These are phyloP conservation scores for Wickerhamiella parazyma DNA, from an alignment of 805 yeast species.

Conservation along the genomic window DNA sequence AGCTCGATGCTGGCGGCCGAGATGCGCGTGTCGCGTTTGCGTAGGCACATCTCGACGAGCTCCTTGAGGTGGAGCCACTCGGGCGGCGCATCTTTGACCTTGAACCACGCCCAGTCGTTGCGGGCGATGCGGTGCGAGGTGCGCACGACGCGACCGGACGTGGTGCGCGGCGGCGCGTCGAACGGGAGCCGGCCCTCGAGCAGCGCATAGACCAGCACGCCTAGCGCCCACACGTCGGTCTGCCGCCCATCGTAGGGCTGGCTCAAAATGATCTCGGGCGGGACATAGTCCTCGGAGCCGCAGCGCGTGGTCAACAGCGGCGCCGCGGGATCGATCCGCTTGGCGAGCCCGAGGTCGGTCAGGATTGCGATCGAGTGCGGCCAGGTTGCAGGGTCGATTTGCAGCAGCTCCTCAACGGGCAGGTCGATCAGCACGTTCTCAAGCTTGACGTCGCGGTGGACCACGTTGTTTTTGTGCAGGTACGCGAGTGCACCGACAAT, in stretches of 20 bases:
- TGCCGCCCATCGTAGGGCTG: conserved; percentile 80
- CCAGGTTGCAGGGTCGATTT: conserved; percentile 14
- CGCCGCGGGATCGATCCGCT: conserved; percentile 43
- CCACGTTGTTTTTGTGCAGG: conserved; percentile 52
- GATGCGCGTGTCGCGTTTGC: conserved; percentile 35
- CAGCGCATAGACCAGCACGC: conserved; percentile 75
- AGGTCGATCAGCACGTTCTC: conserved; percentile 55
- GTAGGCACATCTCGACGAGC: conserved; percentile 38
- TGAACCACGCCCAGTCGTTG: conserved; percentile 81
- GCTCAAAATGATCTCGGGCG: conserved; percentile 89
- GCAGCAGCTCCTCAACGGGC: conserved; percentile 26
- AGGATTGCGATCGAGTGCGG: conserved; percentile 38
- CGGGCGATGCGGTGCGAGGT: conserved; percentile 84
- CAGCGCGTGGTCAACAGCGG: conserved; percentile 74
- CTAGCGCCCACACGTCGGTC: conserved; percentile 90
- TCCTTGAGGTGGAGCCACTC: conserved; percentile 37
- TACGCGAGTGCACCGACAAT: conserved; percentile 54
- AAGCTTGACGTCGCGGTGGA: conserved; percentile 84
- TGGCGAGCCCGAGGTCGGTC: conserved; percentile 84
- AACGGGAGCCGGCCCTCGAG: conserved; percentile 84
- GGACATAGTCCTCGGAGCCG: conserved; percentile 92
- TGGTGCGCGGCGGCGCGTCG: conserved; percentile 50
- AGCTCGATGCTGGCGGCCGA: conserved; percentile 26
- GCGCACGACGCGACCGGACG: conserved; percentile 31
- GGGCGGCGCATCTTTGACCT: conserved; percentile 29